These are phyloP conservation scores for Cytospora piceae DNA, from an alignment of 2,329 filamentous ascomycete species.

Conservation along the genomic window DNA sequence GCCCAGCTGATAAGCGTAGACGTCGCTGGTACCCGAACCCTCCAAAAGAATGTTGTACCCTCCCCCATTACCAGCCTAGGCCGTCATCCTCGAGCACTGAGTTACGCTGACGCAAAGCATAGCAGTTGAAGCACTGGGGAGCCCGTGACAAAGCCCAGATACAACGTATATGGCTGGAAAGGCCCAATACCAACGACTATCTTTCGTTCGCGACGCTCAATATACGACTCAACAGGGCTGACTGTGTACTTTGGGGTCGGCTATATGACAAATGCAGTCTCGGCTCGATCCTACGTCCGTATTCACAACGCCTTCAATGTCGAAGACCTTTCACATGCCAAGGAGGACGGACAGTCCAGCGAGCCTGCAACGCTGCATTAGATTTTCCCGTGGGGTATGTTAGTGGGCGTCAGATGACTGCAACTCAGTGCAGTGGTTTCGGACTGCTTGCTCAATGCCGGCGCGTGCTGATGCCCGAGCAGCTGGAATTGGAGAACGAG, in stretches of 20 bases:
- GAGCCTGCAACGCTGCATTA: neutral
- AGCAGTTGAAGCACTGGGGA: too few species aligned
- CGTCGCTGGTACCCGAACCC: neutral
- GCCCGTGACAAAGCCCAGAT: neutral
- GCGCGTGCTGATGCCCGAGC: neutral
- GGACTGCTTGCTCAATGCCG: neutral
- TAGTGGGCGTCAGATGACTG: slow-evolving; percentile 20
- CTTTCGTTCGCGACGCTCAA: neutral
- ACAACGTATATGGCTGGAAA: neutral
- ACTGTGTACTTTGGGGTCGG: neutral
- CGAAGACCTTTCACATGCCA: slow-evolving; percentile 26
- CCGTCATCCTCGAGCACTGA: too few species aligned
- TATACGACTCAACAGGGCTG: neutral
- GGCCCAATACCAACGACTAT: neutral
- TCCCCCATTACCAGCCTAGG: too few species aligned
- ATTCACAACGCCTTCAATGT: neutral
- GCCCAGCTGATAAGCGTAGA: slow-evolving; percentile 8
- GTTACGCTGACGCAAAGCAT: too few species aligned
- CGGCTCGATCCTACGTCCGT: neutral
- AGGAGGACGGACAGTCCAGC: neutral
- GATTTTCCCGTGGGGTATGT: neutral
- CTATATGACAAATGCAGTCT: neutral
- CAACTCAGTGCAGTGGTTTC: neutral
- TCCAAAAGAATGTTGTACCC: neutral
- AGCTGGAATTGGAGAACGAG: neutral